Evolutionary conservation across 2,329 filamentous ascomycete genomes (phyloP), one percentile per base, ranked within the genome.

Genomic region (Aspergillus brunneoviolaceus): DNA sequence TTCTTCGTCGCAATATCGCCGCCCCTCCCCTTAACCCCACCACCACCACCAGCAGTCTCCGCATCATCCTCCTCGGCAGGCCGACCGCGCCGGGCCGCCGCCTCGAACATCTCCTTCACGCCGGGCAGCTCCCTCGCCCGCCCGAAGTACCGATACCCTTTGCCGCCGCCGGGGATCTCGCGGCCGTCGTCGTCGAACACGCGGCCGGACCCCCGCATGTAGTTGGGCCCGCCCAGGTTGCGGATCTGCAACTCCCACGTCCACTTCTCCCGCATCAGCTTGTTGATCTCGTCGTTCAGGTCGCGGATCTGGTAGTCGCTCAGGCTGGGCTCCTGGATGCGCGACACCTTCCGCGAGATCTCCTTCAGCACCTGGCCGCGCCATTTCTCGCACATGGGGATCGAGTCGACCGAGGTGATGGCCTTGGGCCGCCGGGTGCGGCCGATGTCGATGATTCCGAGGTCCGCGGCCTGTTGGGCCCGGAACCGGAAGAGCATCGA

Each of bases 401-500:
- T 92, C 58, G 87, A 85, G 65, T 89, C 88, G 68, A 97, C 88
- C 69, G 92, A 87, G 50, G 92, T 96, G 76, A 98, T 97, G 65
- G 89, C 85, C 78, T 94, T 96, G 55, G 95, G 95, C 2, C 95
- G 92, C 11, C 93, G 91, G 9, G 92, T 89, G 63, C 93, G 91
- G 60, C 92, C 90, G 29, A 90, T 90, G 81, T 98, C 94, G 79
- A 99, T 91, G 77, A 98, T 97, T 73, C 94, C 94, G 51, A 97
- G 85, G 80, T 97, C 93, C 65, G 92, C 92, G 67, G 94, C 94
- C 85, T 98, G 95, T 70, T 94, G 91, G 73, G 96, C 95, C 77
- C 95, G 92, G 84, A 99, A 99, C 84, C 95, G 94, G 82, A 97
- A 99, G 78, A 99, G 94, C 94, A 99, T 99, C 51, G 93, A 97